Base-by-base conservation (phyloP, 805 yeast species). In the Teunomyces gatunensis region DNA sequence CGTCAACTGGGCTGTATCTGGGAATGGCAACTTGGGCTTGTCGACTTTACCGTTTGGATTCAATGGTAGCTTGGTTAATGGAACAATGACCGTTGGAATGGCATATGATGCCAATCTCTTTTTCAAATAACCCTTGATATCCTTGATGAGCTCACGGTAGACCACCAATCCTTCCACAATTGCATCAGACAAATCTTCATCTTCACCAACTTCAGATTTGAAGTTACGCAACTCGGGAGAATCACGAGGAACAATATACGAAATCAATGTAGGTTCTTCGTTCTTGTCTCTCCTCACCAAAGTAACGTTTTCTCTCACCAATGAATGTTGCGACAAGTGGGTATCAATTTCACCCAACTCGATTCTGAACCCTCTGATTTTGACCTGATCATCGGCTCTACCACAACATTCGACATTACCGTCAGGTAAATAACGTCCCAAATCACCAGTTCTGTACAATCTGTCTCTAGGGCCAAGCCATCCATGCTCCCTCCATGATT, bases 391-490 rank as follows among this genome's bases (percentile, higher is more conserved):
- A 71, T 94, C 99, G 23, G 99, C 99, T 66, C 99, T 83, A 50
- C 99, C 99, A 64, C 96, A 87, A 67, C 97, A 92, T 74, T 94
- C 99, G 57, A 94, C 90, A 71, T 94, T 89, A 48, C 99, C 99
- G 62, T 91, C 97, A 5, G 98, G 97, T 49, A 91, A 73, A 65
- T 95, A 94, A 57, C 99, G 83, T 46, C 99, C 99, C 54, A 94
- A 76, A 69, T 94, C 99, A 56, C 99, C 99, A 39, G 98, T 92
- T 69, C 98, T 80, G 75, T 94, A 94, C 49, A 95, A 71, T 61
- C 99, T 80, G 68, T 95, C 99, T 63, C 99, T 81, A 57, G 97
- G 96, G 0, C 98, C 98, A 39, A 80, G 67, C 96, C 96, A 94
- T 3, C 71, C 74, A 49, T 80, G 80, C 55, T 80, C 68, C 67